These are phyloP conservation scores for Wickerhamiella australiensis DNA, from an alignment of 805 yeast species.

Conservation along the genomic window DNA sequence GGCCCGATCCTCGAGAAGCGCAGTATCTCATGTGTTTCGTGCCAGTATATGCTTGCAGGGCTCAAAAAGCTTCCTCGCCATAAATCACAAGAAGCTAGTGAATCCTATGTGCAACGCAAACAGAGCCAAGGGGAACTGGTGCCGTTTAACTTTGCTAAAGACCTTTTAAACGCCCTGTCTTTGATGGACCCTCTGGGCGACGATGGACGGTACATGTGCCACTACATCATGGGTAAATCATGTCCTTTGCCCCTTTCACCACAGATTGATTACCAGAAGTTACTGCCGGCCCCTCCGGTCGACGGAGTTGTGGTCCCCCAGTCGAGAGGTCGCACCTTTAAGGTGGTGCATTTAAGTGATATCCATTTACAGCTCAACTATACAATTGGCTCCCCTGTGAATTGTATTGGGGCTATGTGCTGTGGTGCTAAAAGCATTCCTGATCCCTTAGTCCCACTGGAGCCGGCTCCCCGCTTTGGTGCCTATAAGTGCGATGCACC, in stretches of 20 bases:
- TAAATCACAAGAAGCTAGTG: not conserved
- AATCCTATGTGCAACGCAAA: not conserved
- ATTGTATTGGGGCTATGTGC: slow-evolving; percentile 43
- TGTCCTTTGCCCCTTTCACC: slow-evolving; percentile 48
- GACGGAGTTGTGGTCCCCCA: slow-evolving; percentile 20
- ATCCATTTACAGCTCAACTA: slow-evolving; percentile 47
- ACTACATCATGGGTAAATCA: slow-evolving; percentile 36
- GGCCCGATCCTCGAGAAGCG: slow-evolving; percentile 7
- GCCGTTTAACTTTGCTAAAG: slow-evolving; percentile 25
- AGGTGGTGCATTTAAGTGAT: slow-evolving; percentile 55
- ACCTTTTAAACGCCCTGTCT: slow-evolving; percentile 40
- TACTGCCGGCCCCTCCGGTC: slow-evolving; percentile 36
- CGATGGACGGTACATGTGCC: slow-evolving; percentile 54
- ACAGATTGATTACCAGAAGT: slow-evolving; percentile 33
- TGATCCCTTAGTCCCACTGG: slow-evolving; percentile 26
- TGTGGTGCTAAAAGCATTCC: slow-evolving; percentile 44
- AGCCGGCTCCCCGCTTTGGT: slow-evolving; percentile 49
- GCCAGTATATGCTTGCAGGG: slow-evolving; percentile 5
- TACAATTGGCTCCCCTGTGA: slow-evolving; percentile 36
- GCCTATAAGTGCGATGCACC: slow-evolving; percentile 57
- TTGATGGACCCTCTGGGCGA: slow-evolving; percentile 40
- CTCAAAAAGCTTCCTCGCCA: slow-evolving; percentile 4
- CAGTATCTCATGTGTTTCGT: slow-evolving; percentile 5
- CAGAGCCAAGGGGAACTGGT: not conserved
- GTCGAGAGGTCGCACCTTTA: slow-evolving; percentile 33